Base-by-base conservation (phyloP, 2,329 filamentous ascomycete genomes). In the Capronia epimyces region DNA sequence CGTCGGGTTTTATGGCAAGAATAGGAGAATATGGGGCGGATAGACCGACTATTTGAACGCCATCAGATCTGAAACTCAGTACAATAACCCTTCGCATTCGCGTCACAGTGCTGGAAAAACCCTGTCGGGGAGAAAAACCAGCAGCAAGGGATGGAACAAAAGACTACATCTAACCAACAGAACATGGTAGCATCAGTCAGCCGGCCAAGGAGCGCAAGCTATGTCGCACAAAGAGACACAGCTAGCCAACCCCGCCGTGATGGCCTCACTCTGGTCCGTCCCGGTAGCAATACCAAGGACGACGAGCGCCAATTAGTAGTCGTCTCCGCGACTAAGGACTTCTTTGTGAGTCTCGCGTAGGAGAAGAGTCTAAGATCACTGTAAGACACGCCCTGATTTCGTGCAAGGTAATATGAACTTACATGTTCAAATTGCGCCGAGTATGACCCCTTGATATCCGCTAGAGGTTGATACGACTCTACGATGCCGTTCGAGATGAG, bases 391-490 rank as follows among this genome's bases (percentile, higher is more conserved):
- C 49, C 24, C 34, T 18, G 15, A 18, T 34, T 36, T 13, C 16
- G 29, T 39, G 6, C 36, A 5, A 4, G 15, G 21, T 16, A 37
- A 13, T 12, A 20, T 37, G 6, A 37, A 62, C 67, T 50, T 62
- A 73, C 70, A 65, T 79, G 82, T 67, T 84, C 81, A 62, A 79
- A 84, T 59, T 84, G 82, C 8, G 81, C 81, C 3, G 77, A 75
- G 62, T 82, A 83, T 1, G 80, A 82, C 1, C 80, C 81, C 55
- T 75, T 71, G 36, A 78, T 64, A 57, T 84, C 81, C 27, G 73
- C 67, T 21, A 84, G 67, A 1, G 81, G 81, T 12, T 67, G 66
- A 60, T 84, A 80, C 3, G 71, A 65, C 36, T 83, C 75, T 2
- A 84, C 68, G 16, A 84, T 71, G 1, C 79, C 81, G 46, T 77